Conservation (phyloP, 805 yeast genomes). For the Monosporozyma unispora region DNA sequence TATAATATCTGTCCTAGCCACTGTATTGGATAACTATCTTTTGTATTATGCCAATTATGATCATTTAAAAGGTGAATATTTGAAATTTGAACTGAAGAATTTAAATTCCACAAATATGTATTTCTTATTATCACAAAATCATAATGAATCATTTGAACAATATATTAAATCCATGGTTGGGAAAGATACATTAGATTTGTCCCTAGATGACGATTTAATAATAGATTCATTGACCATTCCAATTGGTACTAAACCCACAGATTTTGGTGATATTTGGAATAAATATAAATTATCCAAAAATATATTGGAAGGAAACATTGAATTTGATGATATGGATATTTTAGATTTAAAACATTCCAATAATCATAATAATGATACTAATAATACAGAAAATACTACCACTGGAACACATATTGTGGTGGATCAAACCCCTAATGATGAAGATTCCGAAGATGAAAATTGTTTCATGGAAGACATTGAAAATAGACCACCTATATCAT, state of each 20-base stretch:
- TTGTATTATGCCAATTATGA: conserved; percentile 32
- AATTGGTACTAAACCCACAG: conserved; percentile 14
- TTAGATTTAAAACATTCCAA: background rate
- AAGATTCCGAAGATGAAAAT: conserved; percentile 3
- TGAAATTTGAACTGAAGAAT: conserved; percentile 13
- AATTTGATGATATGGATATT: background rate
- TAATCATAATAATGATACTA: background rate
- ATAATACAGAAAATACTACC: conserved; percentile 1
- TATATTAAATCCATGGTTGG: conserved; percentile 13
- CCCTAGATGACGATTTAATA: conserved; percentile 7
- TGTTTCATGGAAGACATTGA: conserved; percentile 12
- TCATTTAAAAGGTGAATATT: conserved; percentile 11
- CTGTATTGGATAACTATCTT: conserved; percentile 82
- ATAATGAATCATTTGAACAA: conserved; percentile 14
- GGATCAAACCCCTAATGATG: background rate
- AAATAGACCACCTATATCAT: conserved; percentile 23
- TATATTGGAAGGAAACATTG: background rate
- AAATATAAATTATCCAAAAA: conserved; percentile 4
- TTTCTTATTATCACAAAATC: conserved; percentile 11
- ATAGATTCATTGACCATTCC: conserved; percentile 4
- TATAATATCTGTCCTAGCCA: conserved; percentile 80
- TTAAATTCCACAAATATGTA: conserved; percentile 13
- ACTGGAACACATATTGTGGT: background rate
- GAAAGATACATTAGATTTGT: conserved; percentile 10
- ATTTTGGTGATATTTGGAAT: conserved; percentile 21